Base-by-base conservation (phyloP, 352 stramenopile genomes). In the Phytophthora meadii region DNA sequence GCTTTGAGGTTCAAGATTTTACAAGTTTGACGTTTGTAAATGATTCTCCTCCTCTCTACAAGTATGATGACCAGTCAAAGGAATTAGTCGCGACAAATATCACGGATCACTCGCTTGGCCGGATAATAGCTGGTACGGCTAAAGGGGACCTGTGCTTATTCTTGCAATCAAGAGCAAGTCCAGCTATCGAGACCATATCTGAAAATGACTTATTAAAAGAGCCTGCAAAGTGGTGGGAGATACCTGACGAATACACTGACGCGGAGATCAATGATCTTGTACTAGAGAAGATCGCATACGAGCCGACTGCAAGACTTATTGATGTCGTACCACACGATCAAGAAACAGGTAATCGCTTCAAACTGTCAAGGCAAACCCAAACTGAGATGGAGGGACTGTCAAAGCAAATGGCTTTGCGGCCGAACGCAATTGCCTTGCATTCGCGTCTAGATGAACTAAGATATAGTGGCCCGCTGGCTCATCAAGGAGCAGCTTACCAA, bases 211-310 rank as follows among this genome's bases (percentile, higher is more conserved):
- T 67, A 12, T 54, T 37, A 10, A 81, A 74, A 50, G 82, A 88
- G 19, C 81, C 81, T 10, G 76, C 73, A 3, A 90, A 90, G 44
- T 92, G 84, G 84, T 92, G 81, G 81, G 81, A 92, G 46, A 84
- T 92, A 36, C 81, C 84, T 1, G 81, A 88, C 19, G 79, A 84
- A 52, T 87, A 84, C 27, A 78, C 80, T 1, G 81, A 88, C 54
- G 78, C 70, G 4, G 78, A 90, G 42, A 84, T 90, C 47, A 86
- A 86, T 22, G 80, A 81, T 39, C 74, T 88, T 14, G 70, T 88
- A 15, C 54, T 90, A 2, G 79, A 92, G 49, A 83, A 83, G 46
- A 75, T 90, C 11, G 39, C 65, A 12, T 92, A 82, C 37, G 84
- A 92, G 39, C 72, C 80, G 6, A 87, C 69, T 2, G 84, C 69